Evolutionary conservation across 768 basidiomycete species (phyloP).

Genomic region (Suillus brevipes): DNA sequence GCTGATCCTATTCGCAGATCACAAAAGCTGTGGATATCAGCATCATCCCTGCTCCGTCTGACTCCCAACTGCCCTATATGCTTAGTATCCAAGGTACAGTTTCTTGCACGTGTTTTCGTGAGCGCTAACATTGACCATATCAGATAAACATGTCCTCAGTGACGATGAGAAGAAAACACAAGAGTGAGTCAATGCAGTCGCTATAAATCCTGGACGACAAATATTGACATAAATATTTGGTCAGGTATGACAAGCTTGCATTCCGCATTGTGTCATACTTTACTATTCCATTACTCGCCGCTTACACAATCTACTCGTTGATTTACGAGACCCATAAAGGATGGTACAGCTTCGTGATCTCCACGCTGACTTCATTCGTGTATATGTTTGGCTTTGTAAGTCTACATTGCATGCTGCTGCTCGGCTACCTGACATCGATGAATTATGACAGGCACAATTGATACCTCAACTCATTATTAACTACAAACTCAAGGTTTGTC

Average conservation of each 20-base stretch:
- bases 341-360: conserved; percentile 96
- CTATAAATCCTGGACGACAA: conserved; percentile 21
- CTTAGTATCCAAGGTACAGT: conserved; percentile 75
- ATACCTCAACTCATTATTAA: conserved; percentile 92
- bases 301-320: conserved; percentile 78
- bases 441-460: conserved; percentile 66
- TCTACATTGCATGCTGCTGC: conserved; percentile 20
- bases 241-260: conserved; percentile 85
- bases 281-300: conserved; percentile 77
- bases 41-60: conserved; percentile 58
- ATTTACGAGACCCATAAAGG: conserved; percentile 83
- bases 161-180: conserved; percentile 98
- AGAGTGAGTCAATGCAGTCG: conserved; percentile 58
- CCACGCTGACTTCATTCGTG: conserved; percentile 89
- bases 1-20: conserved; percentile 47
- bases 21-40: conserved; percentile 90
- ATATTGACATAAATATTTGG: conserved; percentile 11
- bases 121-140: conserved; percentile 13
- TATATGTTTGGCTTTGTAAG: conserved; percentile 98
- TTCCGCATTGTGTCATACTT: conserved; percentile 94
- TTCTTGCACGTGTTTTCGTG: conserved; percentile 17
- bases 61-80: conserved; percentile 73
- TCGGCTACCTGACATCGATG: conserved; percentile 16
- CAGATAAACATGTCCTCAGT: conserved; percentile 92
- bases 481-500: conserved; percentile 86